Percentiles rank a stretch among this genome's conserved stretches.
phyloP scores from a whole-genome alignment of 148 eudicot species.

The Camellia japonica region DNA sequence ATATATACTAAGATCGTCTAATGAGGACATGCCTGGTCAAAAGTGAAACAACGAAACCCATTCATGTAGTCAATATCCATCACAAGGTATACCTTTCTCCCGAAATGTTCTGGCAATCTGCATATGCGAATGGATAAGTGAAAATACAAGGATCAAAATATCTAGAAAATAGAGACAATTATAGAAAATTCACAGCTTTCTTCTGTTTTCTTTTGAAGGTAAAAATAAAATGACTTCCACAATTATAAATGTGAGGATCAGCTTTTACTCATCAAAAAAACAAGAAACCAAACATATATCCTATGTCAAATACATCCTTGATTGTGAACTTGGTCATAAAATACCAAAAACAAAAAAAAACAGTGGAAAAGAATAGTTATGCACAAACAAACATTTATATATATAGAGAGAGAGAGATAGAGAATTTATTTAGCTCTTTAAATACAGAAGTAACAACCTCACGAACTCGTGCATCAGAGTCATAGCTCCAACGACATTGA shows the following conservation, averaged over 20 bases:
- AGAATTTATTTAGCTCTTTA: too few species aligned
- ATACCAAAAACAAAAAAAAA: neutral
- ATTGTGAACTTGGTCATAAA: neutral
- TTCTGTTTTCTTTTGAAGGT: neutral
- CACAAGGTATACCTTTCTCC: slow-evolving; percentile 84
- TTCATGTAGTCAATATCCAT: slow-evolving; percentile 99
- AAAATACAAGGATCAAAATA: neutral
- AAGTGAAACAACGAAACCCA: neutral
- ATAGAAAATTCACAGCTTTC: neutral
- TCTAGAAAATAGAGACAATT: neutral
- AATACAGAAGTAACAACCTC: too few species aligned
- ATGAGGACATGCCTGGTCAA: slow-evolving; percentile 19
- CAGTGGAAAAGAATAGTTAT: neutral
- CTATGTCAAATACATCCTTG: neutral
- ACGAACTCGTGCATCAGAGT: too few species aligned
- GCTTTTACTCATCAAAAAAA: neutral
- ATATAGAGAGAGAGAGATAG: too few species aligned
- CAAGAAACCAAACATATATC: slow-evolving; percentile 1
- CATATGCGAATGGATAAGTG: too few species aligned
- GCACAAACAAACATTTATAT: too few species aligned
- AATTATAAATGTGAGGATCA: neutral
- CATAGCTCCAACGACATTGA: too few species aligned
- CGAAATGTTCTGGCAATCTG: slow-evolving; percentile 87
- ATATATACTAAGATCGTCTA: neutral
- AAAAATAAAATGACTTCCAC: neutral